Percentiles rank a stretch among this genome's conserved stretches.
Conservation (phyloP, 1,284 basidiomycete species). For the Ganoderma boninense region DNA sequence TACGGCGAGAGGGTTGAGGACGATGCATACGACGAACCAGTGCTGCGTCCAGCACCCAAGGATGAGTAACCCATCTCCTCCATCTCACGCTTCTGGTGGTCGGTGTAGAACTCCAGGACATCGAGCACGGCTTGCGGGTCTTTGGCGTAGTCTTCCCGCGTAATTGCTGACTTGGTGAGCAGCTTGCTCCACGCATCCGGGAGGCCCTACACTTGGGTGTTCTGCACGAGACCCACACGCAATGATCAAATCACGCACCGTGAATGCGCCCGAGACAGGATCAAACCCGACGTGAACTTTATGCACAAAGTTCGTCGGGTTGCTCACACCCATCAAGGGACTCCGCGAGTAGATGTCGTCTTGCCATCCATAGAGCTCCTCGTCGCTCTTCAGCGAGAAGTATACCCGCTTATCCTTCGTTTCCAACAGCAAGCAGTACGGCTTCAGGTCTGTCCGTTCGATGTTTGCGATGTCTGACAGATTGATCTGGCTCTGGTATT, state of each 20-base stretch:
- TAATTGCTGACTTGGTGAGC: constrained; percentile 96
- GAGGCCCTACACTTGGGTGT: constrained; percentile 69
- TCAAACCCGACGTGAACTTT: constrained; percentile 99
- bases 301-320: constrained; percentile 97
- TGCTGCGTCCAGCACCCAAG: constrained; percentile 24
- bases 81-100: constrained; percentile 93
- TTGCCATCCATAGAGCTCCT: constrained; percentile 96
- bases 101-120: constrained; percentile 98
- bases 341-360: constrained; percentile 95
- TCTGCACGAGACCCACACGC: neutral
- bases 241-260: constrained; percentile 57
- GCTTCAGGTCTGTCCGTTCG: constrained; percentile 92
- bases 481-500: constrained; percentile 71
- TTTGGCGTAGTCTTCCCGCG: constrained; percentile 96
- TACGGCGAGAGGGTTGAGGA: constrained; percentile 44
- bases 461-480: constrained; percentile 87
- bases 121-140: constrained; percentile 98
- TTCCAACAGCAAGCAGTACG: constrained; percentile 89
- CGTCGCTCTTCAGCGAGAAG: constrained; percentile 89
- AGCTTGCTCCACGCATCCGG: constrained; percentile 98
- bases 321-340: constrained; percentile 92
- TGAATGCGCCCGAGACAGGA: constrained; percentile 92
- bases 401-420: constrained; percentile 84
- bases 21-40: constrained; percentile 21
- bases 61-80: constrained; percentile 66